Evolutionary conservation across 352 stramenopile genomes (phyloP), one percentile per base, ranked within the genome.

Genomic region (Globisporangium mamillatum): DNA sequence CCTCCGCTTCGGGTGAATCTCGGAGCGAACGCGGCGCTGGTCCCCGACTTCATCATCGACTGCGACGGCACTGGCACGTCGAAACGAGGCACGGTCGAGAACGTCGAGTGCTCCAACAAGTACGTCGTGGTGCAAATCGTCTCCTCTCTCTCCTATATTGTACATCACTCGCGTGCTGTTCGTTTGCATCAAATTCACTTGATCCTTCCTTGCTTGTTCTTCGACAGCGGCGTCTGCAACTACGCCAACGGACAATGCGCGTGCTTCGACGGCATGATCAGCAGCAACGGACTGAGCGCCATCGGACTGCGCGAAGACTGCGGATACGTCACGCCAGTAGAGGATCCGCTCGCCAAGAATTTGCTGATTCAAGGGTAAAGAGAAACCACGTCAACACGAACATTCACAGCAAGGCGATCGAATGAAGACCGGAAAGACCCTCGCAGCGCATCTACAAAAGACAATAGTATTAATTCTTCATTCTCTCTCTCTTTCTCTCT

Each of bases 31-130:
- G 63, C 58, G 5, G 62, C 76, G 25, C 64, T 80, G 55, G 55
- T 92, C 24, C 74, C 76, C 0, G 68, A 70, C 10, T 90, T 92
- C 66, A 72, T 65, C 20, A 81, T 92, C 53, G 74, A 88, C 64
- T 82, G 66, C 53, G 82, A 90, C 67, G 82, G 86, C 64, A 76
- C 77, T 9, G 75, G 63, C 1, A 75, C 67, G 2, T 91, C 80
- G 1, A 67, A 87, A 56, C 82, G 69, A 25, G 86, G 86, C 64
- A 90, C 84, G 9, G 82, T 82, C 38, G 84, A 94, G 71, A 79
- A 91, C 68, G 74, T 71, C 44, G 83, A 87, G 68, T 94, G 86
- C 71, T 89, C 84, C 36, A 85, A 90, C 78, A 92, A 91, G 81
- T 89, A 74, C 64, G 74, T 83, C 25, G 1, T 4, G 6, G 3